These are phyloP conservation scores for Podospora didyma DNA, from an alignment of 495 filamentous ascomycete species.

Conservation along the genomic window DNA sequence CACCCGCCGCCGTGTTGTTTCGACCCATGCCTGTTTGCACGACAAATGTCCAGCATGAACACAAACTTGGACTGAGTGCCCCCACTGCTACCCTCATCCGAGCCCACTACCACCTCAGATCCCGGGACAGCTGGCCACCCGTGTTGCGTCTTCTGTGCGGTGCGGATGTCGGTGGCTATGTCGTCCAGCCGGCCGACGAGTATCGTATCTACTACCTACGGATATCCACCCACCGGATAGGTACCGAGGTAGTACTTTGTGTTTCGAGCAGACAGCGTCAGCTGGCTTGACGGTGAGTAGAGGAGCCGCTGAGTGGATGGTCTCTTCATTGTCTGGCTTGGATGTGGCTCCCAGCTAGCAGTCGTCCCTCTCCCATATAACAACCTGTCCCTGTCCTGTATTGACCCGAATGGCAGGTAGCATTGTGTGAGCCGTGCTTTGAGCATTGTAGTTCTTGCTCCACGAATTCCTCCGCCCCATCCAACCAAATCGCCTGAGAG, in stretches of 20 bases:
- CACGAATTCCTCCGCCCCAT: background rate
- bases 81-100: slow-evolving; percentile 14
- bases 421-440: background rate
- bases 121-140: slow-evolving; percentile 12
- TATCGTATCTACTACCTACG: too few relatives aligned
- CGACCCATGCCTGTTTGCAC: too few relatives aligned
- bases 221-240: too few relatives aligned
- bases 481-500: background rate
- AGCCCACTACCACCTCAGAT: slow-evolving; percentile 19
- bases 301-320: too few relatives aligned
- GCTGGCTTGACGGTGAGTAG: too few relatives aligned
- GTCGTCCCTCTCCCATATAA: background rate
- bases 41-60: too few relatives aligned
- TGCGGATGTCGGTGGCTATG: background rate
- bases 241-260: too few relatives aligned
- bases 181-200: background rate
- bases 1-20: too few relatives aligned
- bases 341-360: background rate
- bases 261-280: too few relatives aligned
- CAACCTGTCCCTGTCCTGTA: background rate
- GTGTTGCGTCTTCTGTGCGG: background rate
- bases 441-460: background rate
- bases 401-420: background rate
- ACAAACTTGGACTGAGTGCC: background rate
- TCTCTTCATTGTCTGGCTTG: too few relatives aligned